phyloP scores from a whole-genome alignment of 2,329 filamentous ascomycete genomes.

The Elsinoe necatrix region DNA sequence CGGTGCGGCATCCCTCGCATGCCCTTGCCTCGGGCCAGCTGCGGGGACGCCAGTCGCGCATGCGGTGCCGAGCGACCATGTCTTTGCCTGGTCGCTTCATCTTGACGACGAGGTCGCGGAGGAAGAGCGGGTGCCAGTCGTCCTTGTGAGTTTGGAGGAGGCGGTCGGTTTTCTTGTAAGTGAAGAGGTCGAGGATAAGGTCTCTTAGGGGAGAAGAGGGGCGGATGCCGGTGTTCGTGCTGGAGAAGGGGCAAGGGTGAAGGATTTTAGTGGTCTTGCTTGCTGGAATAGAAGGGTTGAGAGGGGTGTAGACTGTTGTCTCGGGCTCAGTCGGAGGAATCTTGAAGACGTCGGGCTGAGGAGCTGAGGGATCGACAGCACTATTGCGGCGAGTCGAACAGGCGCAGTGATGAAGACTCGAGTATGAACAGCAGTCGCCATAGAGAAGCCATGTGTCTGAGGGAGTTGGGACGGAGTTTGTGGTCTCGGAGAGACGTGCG shows the following conservation, averaged over 20 bases:
- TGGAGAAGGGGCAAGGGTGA: constrained; percentile 28
- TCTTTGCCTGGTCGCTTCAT: constrained; percentile 39
- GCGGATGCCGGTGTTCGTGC: constrained; percentile 27
- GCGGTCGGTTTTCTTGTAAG: constrained; percentile 45
- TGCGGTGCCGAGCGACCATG: constrained; percentile 34
- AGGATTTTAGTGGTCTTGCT: not conserved
- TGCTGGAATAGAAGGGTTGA: not conserved
- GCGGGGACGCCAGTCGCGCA: constrained; percentile 34
- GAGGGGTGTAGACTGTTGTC: not conserved
- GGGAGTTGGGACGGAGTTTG: constrained; percentile 44
- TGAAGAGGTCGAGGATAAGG: constrained; percentile 43
- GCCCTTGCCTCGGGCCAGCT: constrained; percentile 27
- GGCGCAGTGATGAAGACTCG: constrained; percentile 12
- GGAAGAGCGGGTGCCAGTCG: constrained; percentile 41
- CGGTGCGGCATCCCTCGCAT: constrained; percentile 33
- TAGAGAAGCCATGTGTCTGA: constrained; percentile 42
- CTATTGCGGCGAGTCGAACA: constrained; percentile 6
- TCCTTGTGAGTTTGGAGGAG: constrained; percentile 40
- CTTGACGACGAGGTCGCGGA: constrained; percentile 39
- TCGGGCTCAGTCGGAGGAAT: not conserved
- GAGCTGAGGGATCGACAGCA: not conserved
- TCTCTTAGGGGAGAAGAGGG: constrained; percentile 32
- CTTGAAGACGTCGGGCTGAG: not conserved
- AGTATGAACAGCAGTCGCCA: constrained; percentile 23
- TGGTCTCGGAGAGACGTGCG: constrained; percentile 38